These are phyloP conservation scores for Quercus agrifolia DNA, from an alignment of 306 rosid genomes.

Conservation along the genomic window DNA sequence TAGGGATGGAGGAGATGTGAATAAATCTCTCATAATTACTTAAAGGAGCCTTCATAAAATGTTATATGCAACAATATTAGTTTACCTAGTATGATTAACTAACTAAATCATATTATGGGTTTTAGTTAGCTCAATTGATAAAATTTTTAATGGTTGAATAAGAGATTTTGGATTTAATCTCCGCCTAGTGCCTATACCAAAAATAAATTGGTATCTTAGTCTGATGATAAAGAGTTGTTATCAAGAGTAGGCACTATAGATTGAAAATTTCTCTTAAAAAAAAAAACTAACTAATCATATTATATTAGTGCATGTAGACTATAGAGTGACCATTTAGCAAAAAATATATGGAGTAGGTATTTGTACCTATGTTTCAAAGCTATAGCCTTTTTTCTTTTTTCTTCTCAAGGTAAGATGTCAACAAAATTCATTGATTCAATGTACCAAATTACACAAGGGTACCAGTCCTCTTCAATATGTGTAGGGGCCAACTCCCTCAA, in stretches of 20 bases:
- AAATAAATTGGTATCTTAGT: accelerated
- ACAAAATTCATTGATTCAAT: background rate
- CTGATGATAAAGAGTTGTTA: accelerated
- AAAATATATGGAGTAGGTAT: background rate
- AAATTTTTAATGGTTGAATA: too few relatives aligned
- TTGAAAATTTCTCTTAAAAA: accelerated
- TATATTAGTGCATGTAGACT: too few relatives aligned
- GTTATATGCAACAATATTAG: too few relatives aligned
- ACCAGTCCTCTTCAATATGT: too few relatives aligned
- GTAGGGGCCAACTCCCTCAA: background rate
- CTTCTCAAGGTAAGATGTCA: background rate
- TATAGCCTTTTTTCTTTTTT: too few relatives aligned
- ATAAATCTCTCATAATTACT: too few relatives aligned
- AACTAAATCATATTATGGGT: too few relatives aligned
- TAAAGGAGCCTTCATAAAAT: too few relatives aligned
- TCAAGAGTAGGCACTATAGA: accelerated
- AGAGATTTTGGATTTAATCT: accelerated
- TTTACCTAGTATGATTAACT: too few relatives aligned
- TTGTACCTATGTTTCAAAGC: background rate
- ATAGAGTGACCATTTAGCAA: too few relatives aligned
- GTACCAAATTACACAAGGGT: background rate
- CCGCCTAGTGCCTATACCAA: accelerated
- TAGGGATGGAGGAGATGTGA: too few relatives aligned
- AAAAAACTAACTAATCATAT: too few relatives aligned
- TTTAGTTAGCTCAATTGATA: accelerated